Base-by-base conservation (phyloP, 257 asterid species). In the Solanum medicagineum region DNA sequence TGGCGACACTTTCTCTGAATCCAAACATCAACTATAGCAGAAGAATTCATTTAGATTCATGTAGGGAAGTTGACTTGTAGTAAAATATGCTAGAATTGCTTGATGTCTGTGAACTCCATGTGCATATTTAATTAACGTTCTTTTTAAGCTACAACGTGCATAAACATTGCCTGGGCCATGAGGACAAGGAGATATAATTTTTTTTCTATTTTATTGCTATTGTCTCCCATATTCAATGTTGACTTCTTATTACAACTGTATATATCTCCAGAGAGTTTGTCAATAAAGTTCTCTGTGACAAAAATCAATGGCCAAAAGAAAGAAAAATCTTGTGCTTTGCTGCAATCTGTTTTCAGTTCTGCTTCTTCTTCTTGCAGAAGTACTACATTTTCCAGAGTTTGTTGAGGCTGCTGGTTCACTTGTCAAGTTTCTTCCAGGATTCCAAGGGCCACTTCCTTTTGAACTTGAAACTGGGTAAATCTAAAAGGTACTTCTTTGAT, bases 381-480 rank as follows among this genome's bases (percentile, higher is more conserved):
- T 81, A 57, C 47, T n/a, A 54, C 24, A 44, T 81, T 17, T 63
- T 59, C 85, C 83, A 24, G 40, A 56, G 69, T 8, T n/a, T 56
- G 83, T 17, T 9, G 40, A 65, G 59, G 81, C 84, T 62, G 85
- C 10, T n/a, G 85, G 82, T 54, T 20, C 85, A 63, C 19, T n/a
- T 29, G 82, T 88, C 49, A 55, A 73, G 60, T 85, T 62, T 84
- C 89, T 88, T 75, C 91, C 91, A 10, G 89, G 88, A 6, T 86
- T 86, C 12, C 73, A 63, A 24, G 88, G 89, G 0, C 88, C 85
- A 19, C 91, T 88, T 24, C 91, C 91, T 55, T 88, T 88, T 68
- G 86, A 88, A 68, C 91, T 88, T 32, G 86, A 88, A 29, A 88
- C 91, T 66, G 91, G 89, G 91, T 88, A 80, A 36, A 85, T 85